phyloP scores from a whole-genome alignment of 768 basidiomycete species.

The Mycena alexandri region DNA sequence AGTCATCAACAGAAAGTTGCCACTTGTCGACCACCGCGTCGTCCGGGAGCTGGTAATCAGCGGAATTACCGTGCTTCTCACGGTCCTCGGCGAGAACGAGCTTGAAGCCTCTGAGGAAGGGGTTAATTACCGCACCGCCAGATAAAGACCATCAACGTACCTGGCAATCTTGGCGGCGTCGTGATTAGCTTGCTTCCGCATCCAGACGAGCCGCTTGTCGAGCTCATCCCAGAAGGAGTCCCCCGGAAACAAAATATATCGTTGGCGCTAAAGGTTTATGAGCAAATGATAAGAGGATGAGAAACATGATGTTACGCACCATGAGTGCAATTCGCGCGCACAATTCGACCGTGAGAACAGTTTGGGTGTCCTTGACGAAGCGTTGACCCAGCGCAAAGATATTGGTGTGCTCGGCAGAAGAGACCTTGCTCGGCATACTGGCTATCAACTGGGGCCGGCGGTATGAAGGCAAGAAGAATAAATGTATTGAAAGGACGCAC shows the following conservation, averaged over 20 bases:
- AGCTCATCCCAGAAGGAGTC: neutral
- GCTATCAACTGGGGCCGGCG: neutral
- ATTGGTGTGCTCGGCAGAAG: neutral
- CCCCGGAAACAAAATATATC: neutral
- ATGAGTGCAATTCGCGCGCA: conserved; percentile 3
- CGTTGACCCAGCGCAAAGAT: conserved; percentile 8
- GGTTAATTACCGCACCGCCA: too few species aligned
- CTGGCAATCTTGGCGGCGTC: neutral
- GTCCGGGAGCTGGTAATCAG: too few species aligned
- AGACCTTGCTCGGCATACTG: neutral
- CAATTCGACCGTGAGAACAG: neutral
- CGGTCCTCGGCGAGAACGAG: too few species aligned
- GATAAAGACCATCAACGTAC: too few species aligned
- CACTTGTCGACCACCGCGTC: neutral
- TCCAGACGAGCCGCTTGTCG: neutral
- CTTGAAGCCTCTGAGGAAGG: too few species aligned
- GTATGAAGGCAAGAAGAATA: too few species aligned
- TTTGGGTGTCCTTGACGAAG: too few species aligned
- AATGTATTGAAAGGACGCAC: too few species aligned
- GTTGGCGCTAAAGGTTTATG: neutral
- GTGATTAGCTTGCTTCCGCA: neutral
- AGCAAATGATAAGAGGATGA: neutral
- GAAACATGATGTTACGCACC: neutral
- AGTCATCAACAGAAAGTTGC: neutral
- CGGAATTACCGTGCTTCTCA: too few species aligned